Conservation (phyloP, 2,329 filamentous ascomycete species). For the Trichoderma sp. region DNA sequence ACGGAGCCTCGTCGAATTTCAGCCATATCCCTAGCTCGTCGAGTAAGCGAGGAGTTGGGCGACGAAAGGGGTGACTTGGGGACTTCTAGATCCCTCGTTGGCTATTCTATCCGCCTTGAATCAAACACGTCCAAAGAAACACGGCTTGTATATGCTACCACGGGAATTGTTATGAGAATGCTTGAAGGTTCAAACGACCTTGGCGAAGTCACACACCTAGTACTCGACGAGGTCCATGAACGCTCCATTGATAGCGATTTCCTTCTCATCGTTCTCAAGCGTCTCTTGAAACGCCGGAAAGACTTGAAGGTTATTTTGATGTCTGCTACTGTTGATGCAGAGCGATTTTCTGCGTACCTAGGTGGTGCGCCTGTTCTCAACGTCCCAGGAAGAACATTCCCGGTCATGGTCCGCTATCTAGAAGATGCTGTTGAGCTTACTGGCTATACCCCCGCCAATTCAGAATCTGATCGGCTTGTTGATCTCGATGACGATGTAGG, state of each 20-base stretch:
- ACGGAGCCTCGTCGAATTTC: slow-evolving; percentile 96
- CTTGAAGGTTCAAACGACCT: slow-evolving; percentile 86
- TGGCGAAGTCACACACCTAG: slow-evolving; percentile 85
- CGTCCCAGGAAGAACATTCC: slow-evolving; percentile 91
- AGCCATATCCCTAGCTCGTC: slow-evolving; percentile 86
- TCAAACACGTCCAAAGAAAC: slow-evolving; percentile 82
- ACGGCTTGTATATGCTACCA: slow-evolving; percentile 84
- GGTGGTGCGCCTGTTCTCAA: slow-evolving; percentile 82
- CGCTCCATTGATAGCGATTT: slow-evolving; percentile 97
- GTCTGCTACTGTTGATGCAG: slow-evolving; percentile 95
- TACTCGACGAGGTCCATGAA: slow-evolving; percentile 98
- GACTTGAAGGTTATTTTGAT: slow-evolving; percentile 93
- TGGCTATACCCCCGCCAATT: slow-evolving; percentile 61
- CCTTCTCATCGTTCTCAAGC: slow-evolving; percentile 85
- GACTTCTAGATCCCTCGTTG: slow-evolving; percentile 79
- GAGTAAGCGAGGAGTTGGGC: slow-evolving; percentile 93
- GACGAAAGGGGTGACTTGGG: slow-evolving; percentile 82
- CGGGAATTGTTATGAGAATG: slow-evolving; percentile 96
- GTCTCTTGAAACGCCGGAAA: slow-evolving; percentile 72
- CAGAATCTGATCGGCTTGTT: slow-evolving; percentile 53
- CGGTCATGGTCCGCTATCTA: slow-evolving; percentile 82
- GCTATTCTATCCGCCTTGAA: slow-evolving; percentile 92
- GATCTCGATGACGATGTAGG: slow-evolving; percentile 64
- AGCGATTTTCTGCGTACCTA: slow-evolving; percentile 87
- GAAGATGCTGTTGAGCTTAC: slow-evolving; percentile 93